phyloP scores from a whole-genome alignment of 2,329 filamentous ascomycete species.

The Podosphaera xanthii region DNA sequence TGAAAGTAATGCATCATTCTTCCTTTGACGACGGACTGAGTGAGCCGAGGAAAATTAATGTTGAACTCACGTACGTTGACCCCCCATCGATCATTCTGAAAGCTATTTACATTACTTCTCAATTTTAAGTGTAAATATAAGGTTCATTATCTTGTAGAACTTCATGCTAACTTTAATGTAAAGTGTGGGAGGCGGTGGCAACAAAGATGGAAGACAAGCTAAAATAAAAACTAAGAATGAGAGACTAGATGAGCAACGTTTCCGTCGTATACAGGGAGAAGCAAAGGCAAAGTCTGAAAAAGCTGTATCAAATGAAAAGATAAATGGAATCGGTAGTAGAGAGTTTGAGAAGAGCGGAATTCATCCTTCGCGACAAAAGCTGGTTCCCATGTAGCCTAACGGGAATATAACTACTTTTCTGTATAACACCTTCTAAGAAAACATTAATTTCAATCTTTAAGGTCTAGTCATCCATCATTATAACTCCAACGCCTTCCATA shows the following conservation, averaged over 20 bases:
- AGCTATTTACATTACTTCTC: neutral
- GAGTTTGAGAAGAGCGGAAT: neutral
- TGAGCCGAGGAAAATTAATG: slow-evolving; percentile 57
- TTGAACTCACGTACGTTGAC: slow-evolving; percentile 57
- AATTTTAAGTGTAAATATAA: neutral
- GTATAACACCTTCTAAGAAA: neutral
- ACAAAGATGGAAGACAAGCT: slow-evolving; percentile 43
- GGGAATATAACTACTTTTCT: neutral
- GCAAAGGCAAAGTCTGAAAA: slow-evolving; percentile 5
- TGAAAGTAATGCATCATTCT: slow-evolving; percentile 77
- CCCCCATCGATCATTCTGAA: neutral
- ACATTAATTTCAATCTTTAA: neutral
- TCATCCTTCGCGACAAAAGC: slow-evolving; percentile 1
- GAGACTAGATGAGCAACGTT: slow-evolving; percentile 43
- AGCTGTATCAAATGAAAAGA: slow-evolving; percentile 9
- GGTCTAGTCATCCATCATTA: neutral
- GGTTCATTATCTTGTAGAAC: neutral
- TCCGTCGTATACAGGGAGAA: slow-evolving; percentile 12
- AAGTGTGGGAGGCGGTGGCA: slow-evolving; percentile 68
- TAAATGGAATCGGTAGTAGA: slow-evolving; percentile 3
- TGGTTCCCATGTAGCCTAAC: neutral
- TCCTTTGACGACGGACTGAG: slow-evolving; percentile 37
- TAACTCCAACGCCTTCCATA: neutral
- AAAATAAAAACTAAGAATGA: slow-evolving; percentile 74
- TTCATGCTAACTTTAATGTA: slow-evolving; percentile 2